Base-by-base conservation (phyloP, 805 yeast species). In the Soucietia sequanensis region DNA sequence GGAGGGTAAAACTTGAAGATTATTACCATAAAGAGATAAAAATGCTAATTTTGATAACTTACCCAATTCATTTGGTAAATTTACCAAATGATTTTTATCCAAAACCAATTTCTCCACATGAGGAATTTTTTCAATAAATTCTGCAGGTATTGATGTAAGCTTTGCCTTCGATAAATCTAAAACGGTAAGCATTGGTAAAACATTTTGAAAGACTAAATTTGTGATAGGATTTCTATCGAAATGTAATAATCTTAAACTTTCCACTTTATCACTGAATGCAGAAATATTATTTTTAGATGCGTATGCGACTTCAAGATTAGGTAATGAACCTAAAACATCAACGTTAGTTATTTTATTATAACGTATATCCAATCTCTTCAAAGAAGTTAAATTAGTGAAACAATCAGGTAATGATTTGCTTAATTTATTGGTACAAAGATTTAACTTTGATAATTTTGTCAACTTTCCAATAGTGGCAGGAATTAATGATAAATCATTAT, bases 171-270 rank as follows among this genome's bases (percentile, higher is more conserved):
- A 78, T 34, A 93, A 64, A 42, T 88, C 88, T 31, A 93, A 68
- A 12, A 80, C 77, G 2, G 88, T 81, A 55, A 89, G 67, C 42
- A 76, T 72, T 8, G 70, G 67, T 56, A 86, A 75, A 15, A 70
- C 56, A 22, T 75, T 76, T 23, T 61, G 63, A 42, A 80, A 74
- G 19, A 67, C 67, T 43, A 86, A 71, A 38, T 76, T 72, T 0
- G 96, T 88, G 36, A 89, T 76, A 4, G 96, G 97, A 55, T 89
- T 90, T 52, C 84, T 76, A 52, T 84, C 89, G 31, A 89, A 66
- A 50, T 82, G 84, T 26, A 90, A 67, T 11, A 82, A 73, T 50
- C 84, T 75, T 47, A 90, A 63, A 33, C 75, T 75, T 21, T 76
- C 75, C 49, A 86, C 74, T 30, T 72, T 63, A 52, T 78, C 82